Conservation (phyloP, 495 filamentous ascomycete species). For the Penicillium longicatenatum region DNA sequence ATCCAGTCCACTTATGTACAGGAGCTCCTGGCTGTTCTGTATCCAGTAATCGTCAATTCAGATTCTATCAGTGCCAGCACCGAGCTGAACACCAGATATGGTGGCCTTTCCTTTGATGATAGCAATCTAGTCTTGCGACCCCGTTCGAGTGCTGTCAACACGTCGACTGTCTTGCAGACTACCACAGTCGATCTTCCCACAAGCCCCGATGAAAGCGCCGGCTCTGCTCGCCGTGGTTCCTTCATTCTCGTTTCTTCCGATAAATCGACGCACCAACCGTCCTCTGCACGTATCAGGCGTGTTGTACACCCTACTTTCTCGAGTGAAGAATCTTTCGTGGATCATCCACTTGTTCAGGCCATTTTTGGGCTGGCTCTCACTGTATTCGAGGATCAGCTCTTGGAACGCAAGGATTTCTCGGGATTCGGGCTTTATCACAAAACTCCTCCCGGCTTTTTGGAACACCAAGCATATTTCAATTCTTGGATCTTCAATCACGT, state of each 20-base stretch:
- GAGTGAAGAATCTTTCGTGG: slow-evolving; percentile 51
- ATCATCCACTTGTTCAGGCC: slow-evolving; percentile 71
- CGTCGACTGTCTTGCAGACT: slow-evolving; percentile 67
- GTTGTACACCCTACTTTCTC: slow-evolving; percentile 48
- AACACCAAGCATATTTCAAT: slow-evolving; percentile 92
- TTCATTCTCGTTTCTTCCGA: slow-evolving; percentile 85
- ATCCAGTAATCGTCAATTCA: slow-evolving; percentile 81
- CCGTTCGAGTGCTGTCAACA: slow-evolving; percentile 52
- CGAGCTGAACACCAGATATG: slow-evolving; percentile 78
- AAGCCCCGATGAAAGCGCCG: slow-evolving; percentile 48
- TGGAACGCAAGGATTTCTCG: slow-evolving; percentile 83
- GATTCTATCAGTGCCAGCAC: slow-evolving; percentile 78
- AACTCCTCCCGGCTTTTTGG: slow-evolving; percentile 85
- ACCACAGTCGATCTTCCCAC: slow-evolving; percentile 59
- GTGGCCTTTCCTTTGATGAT: slow-evolving; percentile 79
- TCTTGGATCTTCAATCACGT: slow-evolving; percentile 81
- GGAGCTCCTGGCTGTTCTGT: slow-evolving; percentile 74
- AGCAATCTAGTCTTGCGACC: slow-evolving; percentile 81
- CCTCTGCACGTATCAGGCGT: slow-evolving; percentile 62
- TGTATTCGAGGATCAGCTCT: slow-evolving; percentile 80
- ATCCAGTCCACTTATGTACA: slow-evolving; percentile 75
- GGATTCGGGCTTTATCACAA: slow-evolving; percentile 89
- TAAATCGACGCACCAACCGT: slow-evolving; percentile 52
- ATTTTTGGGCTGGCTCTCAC: slow-evolving; percentile 72
- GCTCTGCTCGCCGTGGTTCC: slow-evolving; percentile 69